Conservation (phyloP, 108 stramenopile genomes). For the Skeletonema potamos region DNA sequence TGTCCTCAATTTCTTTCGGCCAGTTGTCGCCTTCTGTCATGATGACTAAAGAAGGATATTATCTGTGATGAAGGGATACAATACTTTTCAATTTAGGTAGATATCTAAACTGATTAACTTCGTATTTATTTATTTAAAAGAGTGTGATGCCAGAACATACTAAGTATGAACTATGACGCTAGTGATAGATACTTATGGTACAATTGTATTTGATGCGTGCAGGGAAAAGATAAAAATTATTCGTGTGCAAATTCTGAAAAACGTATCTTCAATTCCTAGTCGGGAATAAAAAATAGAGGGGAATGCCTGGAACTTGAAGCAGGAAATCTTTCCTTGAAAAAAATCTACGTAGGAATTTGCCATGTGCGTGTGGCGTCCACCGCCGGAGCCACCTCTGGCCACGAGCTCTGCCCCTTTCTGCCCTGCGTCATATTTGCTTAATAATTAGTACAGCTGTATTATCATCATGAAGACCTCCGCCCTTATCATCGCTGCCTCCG, state of each 20-base stretch:
- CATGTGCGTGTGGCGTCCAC: neutral
- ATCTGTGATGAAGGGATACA: no score
- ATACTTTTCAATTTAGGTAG: no score
- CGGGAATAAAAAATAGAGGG: neutral
- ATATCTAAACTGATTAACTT: no score
- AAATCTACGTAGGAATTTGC: neutral
- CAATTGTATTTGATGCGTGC: no score
- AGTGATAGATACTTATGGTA: no score
- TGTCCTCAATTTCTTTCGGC: slow-evolving; percentile 66
- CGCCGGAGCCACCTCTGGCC: no score
- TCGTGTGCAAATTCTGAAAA: no score
- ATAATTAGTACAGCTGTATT: neutral
- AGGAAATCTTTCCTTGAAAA: neutral
- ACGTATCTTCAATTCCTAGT: neutral
- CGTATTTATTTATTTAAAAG: no score
- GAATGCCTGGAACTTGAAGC: neutral
- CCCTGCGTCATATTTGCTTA: neutral
- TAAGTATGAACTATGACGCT: no score
- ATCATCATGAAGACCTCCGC: slow-evolving; percentile 77
- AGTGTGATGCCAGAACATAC: no score
- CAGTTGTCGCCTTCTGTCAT: slow-evolving; percentile 24
- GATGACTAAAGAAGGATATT: neutral
- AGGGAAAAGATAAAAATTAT: no score
- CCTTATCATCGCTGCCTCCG: slow-evolving; percentile 57
- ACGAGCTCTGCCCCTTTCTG: no score